Evolutionary conservation across 177 flowering plant species (phyloP), one percentile per base, ranked within the genome.

Genomic region (Vitis hybrid): DNA sequence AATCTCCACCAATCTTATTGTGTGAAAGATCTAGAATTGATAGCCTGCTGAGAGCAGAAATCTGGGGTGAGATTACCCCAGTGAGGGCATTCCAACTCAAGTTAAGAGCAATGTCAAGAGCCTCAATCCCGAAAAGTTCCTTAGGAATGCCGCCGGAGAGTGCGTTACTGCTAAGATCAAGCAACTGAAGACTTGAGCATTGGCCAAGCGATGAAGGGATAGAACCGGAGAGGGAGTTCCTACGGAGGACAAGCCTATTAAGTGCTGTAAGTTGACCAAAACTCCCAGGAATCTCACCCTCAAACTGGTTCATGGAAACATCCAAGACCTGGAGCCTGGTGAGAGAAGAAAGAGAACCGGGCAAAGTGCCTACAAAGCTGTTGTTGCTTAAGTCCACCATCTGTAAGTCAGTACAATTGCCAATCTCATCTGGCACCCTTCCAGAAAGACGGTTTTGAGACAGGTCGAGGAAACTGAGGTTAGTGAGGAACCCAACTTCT

Each of bases 11-110:
- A 52, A 94, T 88, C 56, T 73, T 77, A 69, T 94, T 94, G 77
- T 92, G 91, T 18, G 98, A 94, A 74, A 94, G 78, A 75, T 94
- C 97, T 2, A 92, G 78, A 1, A 84, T 76, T 16, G 97, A 87
- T 10, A 94, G 87, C 82, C 89, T 94, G 73, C 62, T 84, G 8
- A 94, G 86, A 52, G 81, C 66, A 12, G 90, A 85, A 39, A 94
- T 77, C 77, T 89, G 84, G 29, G 81, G 51, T 15, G 98, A 94
- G 64, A 94, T 83, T 13, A 57, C 51, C 12, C 98, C 98, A 1
- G 86, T 75, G 48, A 94, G 76, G 2, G 61, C 65, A 70, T 94
- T 94, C 67, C 84, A 78, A 70, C 98, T 94, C 74, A 94, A 70
- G 72, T 94, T 94, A 26, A 94, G 81, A 16, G 94, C 87, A 63